A percentile compares a stretch with the other conserved stretches of the same genome.
Conservation (phyloP, 129 eudicot genomes). For the sunflower (Helianthus annuus) region DNA sequence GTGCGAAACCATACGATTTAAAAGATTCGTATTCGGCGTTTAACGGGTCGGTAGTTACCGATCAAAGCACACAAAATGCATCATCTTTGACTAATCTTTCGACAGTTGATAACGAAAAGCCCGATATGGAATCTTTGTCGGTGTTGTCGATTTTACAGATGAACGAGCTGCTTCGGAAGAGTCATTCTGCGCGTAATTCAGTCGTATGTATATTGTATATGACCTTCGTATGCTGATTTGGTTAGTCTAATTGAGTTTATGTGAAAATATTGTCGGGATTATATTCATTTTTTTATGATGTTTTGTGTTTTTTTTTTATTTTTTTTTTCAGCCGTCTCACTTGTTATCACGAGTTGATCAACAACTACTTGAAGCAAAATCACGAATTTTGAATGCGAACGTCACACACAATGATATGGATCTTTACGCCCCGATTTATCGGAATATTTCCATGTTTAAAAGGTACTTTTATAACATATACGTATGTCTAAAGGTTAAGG, state of each 20-base stretch:
- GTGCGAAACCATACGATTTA: slow-evolving; percentile 3
- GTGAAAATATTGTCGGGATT: slow-evolving; percentile 11
- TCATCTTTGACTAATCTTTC: slow-evolving; percentile 10
- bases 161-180: slow-evolving; percentile 48
- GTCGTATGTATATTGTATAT: slow-evolving; percentile 48
- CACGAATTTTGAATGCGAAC: slow-evolving; percentile 42
- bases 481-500: not conserved
- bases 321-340: slow-evolving; percentile 36
- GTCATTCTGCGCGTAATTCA: slow-evolving; percentile 34
- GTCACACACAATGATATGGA: slow-evolving; percentile 26
- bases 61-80: not conserved
- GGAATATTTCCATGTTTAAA: slow-evolving; percentile 48
- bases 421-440: slow-evolving; percentile 49
- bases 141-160: slow-evolving; percentile 55
- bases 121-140: slow-evolving; percentile 18
- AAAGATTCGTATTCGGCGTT: slow-evolving; percentile 17
- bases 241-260: slow-evolving; percentile 21
- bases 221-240: slow-evolving; percentile 22
- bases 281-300: slow-evolving; percentile 7
- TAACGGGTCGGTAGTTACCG: slow-evolving; percentile 2
- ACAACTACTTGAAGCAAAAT: slow-evolving; percentile 41
- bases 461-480: slow-evolving; percentile 45
- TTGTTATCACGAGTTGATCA: slow-evolving; percentile 35
- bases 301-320: slow-evolving; percentile 6
- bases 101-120: slow-evolving; percentile 19